phyloP scores from a whole-genome alignment of 192 early-diverging fungal genomes.

The Coemansia sp. region DNA sequence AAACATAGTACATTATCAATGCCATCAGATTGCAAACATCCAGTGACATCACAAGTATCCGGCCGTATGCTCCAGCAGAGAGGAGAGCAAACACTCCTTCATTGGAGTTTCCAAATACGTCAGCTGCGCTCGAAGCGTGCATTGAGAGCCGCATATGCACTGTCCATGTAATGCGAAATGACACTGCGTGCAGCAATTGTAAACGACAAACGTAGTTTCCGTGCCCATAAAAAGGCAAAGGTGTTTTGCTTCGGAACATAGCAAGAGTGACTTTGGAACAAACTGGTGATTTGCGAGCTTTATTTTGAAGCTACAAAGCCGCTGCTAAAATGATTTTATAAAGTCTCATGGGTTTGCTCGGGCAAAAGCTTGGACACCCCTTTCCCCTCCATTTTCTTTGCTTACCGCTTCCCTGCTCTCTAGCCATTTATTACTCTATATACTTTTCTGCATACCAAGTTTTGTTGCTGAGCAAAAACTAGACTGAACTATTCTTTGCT shows the following conservation, averaged over 20 bases:
- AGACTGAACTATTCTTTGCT: background rate
- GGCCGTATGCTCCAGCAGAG: background rate
- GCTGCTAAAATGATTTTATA: too few species aligned
- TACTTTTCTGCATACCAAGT: conserved; percentile 3
- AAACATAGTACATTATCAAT: background rate
- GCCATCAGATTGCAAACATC: background rate
- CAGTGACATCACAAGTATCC: background rate
- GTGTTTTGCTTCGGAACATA: background rate
- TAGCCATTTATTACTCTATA: background rate
- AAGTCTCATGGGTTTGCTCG: too few species aligned
- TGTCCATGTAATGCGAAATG: background rate
- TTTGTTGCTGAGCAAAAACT: background rate
- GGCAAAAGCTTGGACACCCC: too few species aligned
- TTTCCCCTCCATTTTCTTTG: too few species aligned
- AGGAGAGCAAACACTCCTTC: background rate
- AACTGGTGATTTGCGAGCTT: background rate
- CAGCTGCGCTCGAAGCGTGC: background rate
- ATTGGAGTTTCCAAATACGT: too few species aligned
- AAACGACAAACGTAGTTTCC: background rate
- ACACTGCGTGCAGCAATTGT: background rate
- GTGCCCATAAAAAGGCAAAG: background rate
- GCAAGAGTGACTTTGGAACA: background rate
- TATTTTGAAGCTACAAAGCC: too few species aligned
- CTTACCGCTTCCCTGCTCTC: too few species aligned
- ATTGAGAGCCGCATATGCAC: background rate